A percentile compares a stretch with the other conserved stretches of the same genome.
phyloP scores from a whole-genome alignment of 208 protist species.

The Acanthamoeba lenticulata region DNA sequence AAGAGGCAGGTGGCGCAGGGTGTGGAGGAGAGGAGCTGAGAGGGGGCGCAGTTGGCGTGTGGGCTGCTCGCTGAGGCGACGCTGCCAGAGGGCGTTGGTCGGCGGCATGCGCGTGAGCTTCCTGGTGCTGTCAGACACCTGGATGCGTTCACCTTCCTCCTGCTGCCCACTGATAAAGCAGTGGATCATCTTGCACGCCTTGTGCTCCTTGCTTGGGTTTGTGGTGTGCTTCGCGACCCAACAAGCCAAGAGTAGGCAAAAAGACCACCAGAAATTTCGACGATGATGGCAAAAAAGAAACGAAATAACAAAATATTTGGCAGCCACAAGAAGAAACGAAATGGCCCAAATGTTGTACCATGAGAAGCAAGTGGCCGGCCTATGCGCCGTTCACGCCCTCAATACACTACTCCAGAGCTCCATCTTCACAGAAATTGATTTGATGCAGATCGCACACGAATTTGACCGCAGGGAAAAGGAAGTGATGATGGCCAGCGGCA shows the following conservation, averaged over 20 bases:
- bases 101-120: neutral
- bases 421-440: slow-evolving; percentile 56
- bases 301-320: neutral
- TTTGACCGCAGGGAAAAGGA: slow-evolving; percentile 34
- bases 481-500: slow-evolving; percentile 47
- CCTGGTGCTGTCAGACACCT: neutral
- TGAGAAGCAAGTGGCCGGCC: slow-evolving; percentile 66
- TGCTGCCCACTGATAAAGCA: slow-evolving; percentile 27
- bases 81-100: slow-evolving; percentile 46
- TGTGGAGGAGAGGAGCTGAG: neutral
- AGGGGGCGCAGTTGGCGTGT: neutral
- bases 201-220: too few relatives aligned
- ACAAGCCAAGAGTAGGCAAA: too few relatives aligned
- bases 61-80: slow-evolving; percentile 32
- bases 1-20: slow-evolving; percentile 16
- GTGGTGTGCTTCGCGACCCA: too few relatives aligned
- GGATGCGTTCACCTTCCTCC: slow-evolving; percentile 12
- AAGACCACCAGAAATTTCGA: too few relatives aligned
- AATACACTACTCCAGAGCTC: slow-evolving; percentile 61
- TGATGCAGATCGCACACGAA: slow-evolving; percentile 68
- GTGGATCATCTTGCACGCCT: slow-evolving; percentile 52
- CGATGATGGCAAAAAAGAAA: too few relatives aligned
- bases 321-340: neutral
- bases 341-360: slow-evolving; percentile 49
- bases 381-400: slow-evolving; percentile 69